phyloP scores from a whole-genome alignment of 2,329 filamentous ascomycete species.

The Curvularia hawaiiensis region DNA sequence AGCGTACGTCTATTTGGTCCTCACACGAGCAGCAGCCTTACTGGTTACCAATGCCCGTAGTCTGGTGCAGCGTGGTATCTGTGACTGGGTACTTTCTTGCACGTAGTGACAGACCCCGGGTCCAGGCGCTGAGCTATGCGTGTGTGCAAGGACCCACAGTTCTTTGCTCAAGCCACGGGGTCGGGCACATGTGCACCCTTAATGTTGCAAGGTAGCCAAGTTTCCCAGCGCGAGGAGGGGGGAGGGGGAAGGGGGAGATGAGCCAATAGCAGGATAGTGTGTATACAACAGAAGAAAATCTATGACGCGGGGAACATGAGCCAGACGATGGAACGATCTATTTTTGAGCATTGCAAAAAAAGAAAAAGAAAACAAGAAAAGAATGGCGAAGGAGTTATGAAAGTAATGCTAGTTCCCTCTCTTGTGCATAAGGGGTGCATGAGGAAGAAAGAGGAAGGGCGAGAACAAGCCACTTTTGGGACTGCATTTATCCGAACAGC shows the following conservation, averaged over 20 bases:
- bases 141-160: conserved; percentile 13
- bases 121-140: conserved; percentile 3
- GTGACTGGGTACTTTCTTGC: conserved; percentile 13
- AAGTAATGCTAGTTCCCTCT: not conserved
- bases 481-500: not conserved
- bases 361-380: too few species aligned
- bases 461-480: not conserved
- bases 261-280: not conserved
- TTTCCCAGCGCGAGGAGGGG: conserved; percentile 9
- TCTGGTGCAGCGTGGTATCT: conserved; percentile 11
- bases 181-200: not conserved
- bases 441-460: not conserved
- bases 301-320: not conserved
- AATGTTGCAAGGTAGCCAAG: not conserved
- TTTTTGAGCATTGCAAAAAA: too few species aligned
- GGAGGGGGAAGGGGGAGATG: conserved; percentile 11
- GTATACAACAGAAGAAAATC: not conserved
- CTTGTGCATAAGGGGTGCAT: not conserved
- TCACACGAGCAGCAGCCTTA: not conserved
- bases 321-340: not conserved
- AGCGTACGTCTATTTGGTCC: conserved; percentile 4
- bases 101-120: conserved; percentile 11
- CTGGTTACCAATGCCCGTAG: conserved; percentile 8
- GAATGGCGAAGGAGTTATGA: not conserved
- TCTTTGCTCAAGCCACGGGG: conserved; percentile 14